Percentiles rank a stretch among this genome's conserved stretches.
phyloP scores from a whole-genome alignment of 139 green algal genomes.

The Tetradesmus lagerheimii region DNA sequence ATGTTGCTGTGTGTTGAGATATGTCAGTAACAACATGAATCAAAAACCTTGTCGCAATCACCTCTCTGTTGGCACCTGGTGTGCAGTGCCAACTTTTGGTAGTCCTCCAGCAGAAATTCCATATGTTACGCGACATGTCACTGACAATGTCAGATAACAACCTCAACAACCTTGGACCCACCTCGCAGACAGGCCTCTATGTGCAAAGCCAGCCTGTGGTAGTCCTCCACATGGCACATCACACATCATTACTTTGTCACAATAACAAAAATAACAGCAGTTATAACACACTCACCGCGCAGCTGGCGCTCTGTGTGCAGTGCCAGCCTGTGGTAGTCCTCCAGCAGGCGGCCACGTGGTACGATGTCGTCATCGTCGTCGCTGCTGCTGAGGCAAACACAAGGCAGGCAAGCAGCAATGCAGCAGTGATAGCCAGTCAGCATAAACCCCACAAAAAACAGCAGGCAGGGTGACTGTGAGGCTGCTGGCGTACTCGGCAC shows the following conservation, averaged over 20 bases:
- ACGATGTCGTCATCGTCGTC: constrained; percentile 25
- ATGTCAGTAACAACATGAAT: too few relatives aligned
- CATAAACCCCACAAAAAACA: too few relatives aligned
- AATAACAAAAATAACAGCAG: background rate
- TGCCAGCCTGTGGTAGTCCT: constrained; percentile 60
- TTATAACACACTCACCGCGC: constrained; percentile 55
- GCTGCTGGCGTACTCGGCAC: background rate
- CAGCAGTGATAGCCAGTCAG: too few relatives aligned
- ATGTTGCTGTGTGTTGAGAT: too few relatives aligned
- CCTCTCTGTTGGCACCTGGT: too few relatives aligned
- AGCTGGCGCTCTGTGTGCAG: constrained; percentile 87
- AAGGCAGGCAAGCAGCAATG: background rate
- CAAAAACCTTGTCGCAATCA: too few relatives aligned
- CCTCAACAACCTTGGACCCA: too few relatives aligned
- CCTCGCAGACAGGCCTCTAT: too few relatives aligned
- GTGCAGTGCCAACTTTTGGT: too few relatives aligned
- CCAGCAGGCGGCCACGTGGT: constrained; percentile 26
- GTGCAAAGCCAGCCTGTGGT: constrained; percentile 63
- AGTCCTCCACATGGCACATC: constrained; percentile 53
- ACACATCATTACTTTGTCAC: background rate
- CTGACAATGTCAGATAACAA: too few relatives aligned
- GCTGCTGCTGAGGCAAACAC: background rate
- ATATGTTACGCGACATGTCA: too few relatives aligned
- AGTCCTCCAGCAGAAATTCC: too few relatives aligned
- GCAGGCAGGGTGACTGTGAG: background rate